Conservation (phyloP, 2,329 filamentous ascomycete genomes). For the Arthroderma uncinatum region DNA sequence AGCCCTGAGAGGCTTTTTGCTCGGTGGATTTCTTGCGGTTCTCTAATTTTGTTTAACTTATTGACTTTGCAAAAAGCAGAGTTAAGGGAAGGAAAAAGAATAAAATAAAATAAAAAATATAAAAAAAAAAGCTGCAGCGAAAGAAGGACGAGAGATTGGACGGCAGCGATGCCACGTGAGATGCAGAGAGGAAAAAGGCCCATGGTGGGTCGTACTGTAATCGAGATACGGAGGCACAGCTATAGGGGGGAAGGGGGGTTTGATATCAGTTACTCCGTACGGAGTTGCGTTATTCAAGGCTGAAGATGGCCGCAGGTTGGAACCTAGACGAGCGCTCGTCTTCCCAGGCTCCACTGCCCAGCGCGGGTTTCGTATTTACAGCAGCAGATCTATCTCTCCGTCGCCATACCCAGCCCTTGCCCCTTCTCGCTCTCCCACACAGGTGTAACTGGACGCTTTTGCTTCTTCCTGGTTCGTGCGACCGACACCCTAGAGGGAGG, state of each 20-base stretch:
- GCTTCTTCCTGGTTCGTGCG: not conserved
- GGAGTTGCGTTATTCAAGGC: not conserved
- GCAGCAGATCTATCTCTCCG: not conserved
- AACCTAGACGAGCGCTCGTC: not conserved
- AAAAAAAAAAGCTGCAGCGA: not conserved
- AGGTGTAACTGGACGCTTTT: not conserved
- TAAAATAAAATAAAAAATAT: too few species aligned
- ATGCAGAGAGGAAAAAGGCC: not conserved
- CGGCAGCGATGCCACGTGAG: conserved; percentile 4
- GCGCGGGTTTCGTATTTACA: not conserved
- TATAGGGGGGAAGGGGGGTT: not conserved
- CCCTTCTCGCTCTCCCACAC: not conserved
- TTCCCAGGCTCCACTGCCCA: not conserved
- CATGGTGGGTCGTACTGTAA: not conserved
- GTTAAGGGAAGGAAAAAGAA: not conserved
- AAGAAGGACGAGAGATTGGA: not conserved
- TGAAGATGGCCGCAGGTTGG: not conserved
- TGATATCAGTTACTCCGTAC: not conserved
- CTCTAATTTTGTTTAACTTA: conserved; percentile 4
- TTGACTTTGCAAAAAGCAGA: not conserved
- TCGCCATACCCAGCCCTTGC: not conserved
- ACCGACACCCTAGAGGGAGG: not conserved
- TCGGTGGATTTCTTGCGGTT: conserved; percentile 5
- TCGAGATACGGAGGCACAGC: not conserved
- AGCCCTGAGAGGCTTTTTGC: not conserved